Conservation (phyloP, 371 early-diverging fungal genomes). For the Mucor saturninus region DNA sequence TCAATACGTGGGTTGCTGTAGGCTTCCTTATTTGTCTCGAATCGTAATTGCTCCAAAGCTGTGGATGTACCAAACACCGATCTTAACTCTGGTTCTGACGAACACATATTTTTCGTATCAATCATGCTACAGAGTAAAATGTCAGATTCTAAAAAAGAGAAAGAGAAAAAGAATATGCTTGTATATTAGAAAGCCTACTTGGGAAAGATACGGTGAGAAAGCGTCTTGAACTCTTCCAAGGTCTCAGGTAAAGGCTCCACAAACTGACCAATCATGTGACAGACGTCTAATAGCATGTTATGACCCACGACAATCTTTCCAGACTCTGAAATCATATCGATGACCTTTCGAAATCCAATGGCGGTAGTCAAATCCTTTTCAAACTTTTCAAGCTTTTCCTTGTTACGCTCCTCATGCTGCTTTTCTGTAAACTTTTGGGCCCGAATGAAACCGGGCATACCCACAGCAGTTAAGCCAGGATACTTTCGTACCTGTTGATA, state of each 20-base stretch:
- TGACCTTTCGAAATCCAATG: slow-evolving; percentile 78
- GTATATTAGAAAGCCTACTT: slow-evolving; percentile 32
- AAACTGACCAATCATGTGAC: slow-evolving; percentile 77
- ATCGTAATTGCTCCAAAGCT: slow-evolving; percentile 40
- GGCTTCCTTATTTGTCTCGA: slow-evolving; percentile 43
- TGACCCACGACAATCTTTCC: slow-evolving; percentile 83
- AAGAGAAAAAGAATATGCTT: background rate
- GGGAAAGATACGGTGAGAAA: slow-evolving; percentile 60
- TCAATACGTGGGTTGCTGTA: slow-evolving; percentile 62
- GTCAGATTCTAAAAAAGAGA: background rate
- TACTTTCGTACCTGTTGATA: slow-evolving; percentile 73
- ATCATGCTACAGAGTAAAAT: slow-evolving; percentile 54
- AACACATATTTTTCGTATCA: slow-evolving; percentile 83
- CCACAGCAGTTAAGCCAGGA: slow-evolving; percentile 49
- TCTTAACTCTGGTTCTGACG: slow-evolving; percentile 56
- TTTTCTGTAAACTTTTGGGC: slow-evolving; percentile 46
- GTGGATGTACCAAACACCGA: slow-evolving; percentile 39
- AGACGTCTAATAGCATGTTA: slow-evolving; percentile 83
- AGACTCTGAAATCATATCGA: slow-evolving; percentile 72
- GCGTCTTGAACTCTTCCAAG: slow-evolving; percentile 64
- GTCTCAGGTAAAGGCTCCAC: slow-evolving; percentile 69
- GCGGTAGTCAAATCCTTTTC: slow-evolving; percentile 65
- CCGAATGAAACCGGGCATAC: slow-evolving; percentile 48
- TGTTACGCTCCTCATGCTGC: slow-evolving; percentile 36
- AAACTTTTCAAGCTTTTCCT: slow-evolving; percentile 36